A percentile compares a stretch with the other conserved stretches of the same genome.
phyloP scores from a whole-genome alignment of 1,139 yeast genomes.

The Hanseniaspora gamundiae region DNA sequence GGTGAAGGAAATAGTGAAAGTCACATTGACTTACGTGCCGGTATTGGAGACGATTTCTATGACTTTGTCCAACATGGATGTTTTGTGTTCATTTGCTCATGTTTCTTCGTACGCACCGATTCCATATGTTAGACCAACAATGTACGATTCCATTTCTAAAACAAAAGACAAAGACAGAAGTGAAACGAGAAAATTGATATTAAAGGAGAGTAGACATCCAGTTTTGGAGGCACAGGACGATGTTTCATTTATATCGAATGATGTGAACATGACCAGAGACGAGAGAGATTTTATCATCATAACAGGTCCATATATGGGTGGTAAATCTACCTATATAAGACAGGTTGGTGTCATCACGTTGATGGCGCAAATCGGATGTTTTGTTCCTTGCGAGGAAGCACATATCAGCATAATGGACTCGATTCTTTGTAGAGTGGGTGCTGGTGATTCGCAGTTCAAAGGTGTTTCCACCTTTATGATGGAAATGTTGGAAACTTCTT shows the following conservation, averaged over 20 bases:
- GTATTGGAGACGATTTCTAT: slow-evolving; percentile 58
- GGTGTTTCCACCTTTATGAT: slow-evolving; percentile 98
- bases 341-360: slow-evolving; percentile 83
- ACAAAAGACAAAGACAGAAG: no score
- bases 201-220: slow-evolving; percentile 80
- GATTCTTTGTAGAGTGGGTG: slow-evolving; percentile 92
- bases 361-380: slow-evolving; percentile 89
- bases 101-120: slow-evolving; percentile 74
- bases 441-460: slow-evolving; percentile 92
- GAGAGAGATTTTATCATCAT: slow-evolving; percentile 63
- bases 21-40: slow-evolving; percentile 69
- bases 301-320: slow-evolving; percentile 99
- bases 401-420: slow-evolving; percentile 81
- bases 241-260: slow-evolving; percentile 76
- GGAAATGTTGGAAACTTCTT: slow-evolving; percentile 93
- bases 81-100: slow-evolving; percentile 74
- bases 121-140: slow-evolving; percentile 63
- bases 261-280: slow-evolving; percentile 42
- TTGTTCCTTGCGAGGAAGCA: slow-evolving; percentile 66
- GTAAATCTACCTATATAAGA: slow-evolving; percentile 88
- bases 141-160: slow-evolving; percentile 37
- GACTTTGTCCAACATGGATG: slow-evolving; percentile 67
- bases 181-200: slow-evolving; percentile 37
- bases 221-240: slow-evolving; percentile 89
- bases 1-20: slow-evolving; percentile 69